Evolutionary conservation across 1,284 basidiomycete genomes (phyloP).

Genomic region (Ceratobasidium theobromae): DNA sequence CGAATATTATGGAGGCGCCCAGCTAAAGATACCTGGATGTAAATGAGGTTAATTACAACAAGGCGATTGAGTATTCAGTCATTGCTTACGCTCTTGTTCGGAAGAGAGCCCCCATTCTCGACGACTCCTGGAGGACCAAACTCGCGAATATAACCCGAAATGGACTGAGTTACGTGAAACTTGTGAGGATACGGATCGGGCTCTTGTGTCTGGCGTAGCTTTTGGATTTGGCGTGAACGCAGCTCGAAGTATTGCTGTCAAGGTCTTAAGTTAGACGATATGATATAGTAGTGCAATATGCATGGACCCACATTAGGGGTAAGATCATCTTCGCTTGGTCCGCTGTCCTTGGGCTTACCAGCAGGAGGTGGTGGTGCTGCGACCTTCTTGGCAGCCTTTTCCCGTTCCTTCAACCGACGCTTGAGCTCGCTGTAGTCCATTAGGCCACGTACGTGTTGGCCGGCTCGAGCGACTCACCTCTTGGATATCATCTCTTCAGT

Average conservation of each 20-base stretch:
- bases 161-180: constrained; percentile 86
- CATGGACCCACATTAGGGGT: constrained; percentile 54
- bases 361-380: constrained; percentile 45
- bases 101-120: constrained; percentile 48
- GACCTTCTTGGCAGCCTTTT: constrained; percentile 80
- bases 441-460: background rate
- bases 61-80: background rate
- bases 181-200: constrained; percentile 99
- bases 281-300: background rate
- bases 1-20: constrained; percentile 66
- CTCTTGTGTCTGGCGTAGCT: constrained; percentile 79
- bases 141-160: constrained; percentile 73
- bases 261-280: background rate
- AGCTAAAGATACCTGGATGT: constrained; percentile 38
- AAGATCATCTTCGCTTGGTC: constrained; percentile 69
- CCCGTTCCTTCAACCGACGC: constrained; percentile 82
- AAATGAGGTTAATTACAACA: constrained; percentile 39
- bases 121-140: constrained; percentile 78
- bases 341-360: constrained; percentile 47
- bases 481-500: constrained; percentile 96
- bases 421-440: constrained; percentile 79
- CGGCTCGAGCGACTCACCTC: constrained; percentile 57
- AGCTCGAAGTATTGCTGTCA: constrained; percentile 94
- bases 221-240: constrained; percentile 84
- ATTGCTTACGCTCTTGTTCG: constrained; percentile 15